Percentiles rank a stretch among this genome's conserved stretches.
Conservation (phyloP, 2,329 filamentous ascomycete genomes). For the Nemania sp. region DNA sequence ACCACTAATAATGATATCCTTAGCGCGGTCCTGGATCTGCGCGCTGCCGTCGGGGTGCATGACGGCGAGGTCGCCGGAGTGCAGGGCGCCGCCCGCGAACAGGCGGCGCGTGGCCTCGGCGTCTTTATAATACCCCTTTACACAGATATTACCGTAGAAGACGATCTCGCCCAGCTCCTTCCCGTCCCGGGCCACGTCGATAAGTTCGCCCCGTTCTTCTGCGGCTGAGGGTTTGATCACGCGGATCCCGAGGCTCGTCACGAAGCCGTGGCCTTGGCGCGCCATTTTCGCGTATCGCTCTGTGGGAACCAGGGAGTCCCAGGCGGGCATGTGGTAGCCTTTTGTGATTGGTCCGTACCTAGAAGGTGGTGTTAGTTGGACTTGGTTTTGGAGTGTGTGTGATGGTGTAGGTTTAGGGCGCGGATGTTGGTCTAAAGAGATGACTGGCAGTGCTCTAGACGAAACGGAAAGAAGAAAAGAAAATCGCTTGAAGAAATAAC, state of each 20-base stretch:
- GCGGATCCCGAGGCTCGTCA: slow-evolving; percentile 78
- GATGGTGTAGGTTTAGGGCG: too few species aligned
- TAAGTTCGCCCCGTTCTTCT: slow-evolving; percentile 60
- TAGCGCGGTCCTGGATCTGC: slow-evolving; percentile 90
- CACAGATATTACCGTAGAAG: slow-evolving; percentile 89
- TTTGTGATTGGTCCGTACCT: slow-evolving; percentile 97
- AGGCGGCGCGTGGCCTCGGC: slow-evolving; percentile 81
- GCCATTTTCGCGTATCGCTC: slow-evolving; percentile 92
- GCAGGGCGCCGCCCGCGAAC: slow-evolving; percentile 82
- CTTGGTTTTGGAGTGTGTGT: too few species aligned
- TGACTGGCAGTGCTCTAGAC: too few species aligned
- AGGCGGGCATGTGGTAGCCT: slow-evolving; percentile 82
- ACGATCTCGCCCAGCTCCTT: slow-evolving; percentile 83
- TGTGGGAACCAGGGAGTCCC: slow-evolving; percentile 72
- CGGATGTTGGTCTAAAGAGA: too few species aligned
- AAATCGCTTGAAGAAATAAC: too few species aligned
- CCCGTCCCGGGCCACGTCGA: slow-evolving; percentile 70
- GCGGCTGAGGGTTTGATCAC: slow-evolving; percentile 75
- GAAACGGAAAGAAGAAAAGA: too few species aligned
- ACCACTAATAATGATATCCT: slow-evolving; percentile 98
- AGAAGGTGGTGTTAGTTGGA: too few species aligned
- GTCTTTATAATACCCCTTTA: slow-evolving; percentile 91
- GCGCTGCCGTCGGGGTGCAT: slow-evolving; percentile 89
- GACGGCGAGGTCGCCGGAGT: slow-evolving; percentile 90
- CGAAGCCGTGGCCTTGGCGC: slow-evolving; percentile 87